Base-by-base conservation (phyloP, 2,329 filamentous ascomycete species). In the Uncinocarpus reesii region DNA sequence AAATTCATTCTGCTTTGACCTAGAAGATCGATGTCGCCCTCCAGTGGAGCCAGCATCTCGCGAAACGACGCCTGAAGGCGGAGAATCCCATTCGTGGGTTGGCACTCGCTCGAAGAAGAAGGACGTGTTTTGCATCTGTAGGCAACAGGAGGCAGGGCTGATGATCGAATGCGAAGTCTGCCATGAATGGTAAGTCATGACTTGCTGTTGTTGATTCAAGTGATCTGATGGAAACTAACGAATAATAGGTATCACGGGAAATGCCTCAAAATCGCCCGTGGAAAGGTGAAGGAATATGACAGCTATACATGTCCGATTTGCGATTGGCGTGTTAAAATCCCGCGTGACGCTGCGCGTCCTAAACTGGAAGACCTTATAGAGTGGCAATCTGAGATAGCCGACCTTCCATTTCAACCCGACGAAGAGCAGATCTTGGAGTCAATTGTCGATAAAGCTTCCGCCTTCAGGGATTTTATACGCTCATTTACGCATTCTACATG, bases 151-250 rank as follows among this genome's bases (percentile, higher is more conserved):
- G 66, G 88, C 90, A 31, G 92, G 92, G 44, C 93, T 96, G 84
- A 98, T 98, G 92, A 96, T 98, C 58, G 92, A 98, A 67, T 98
- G 92, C 64, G 92, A 96, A 64, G 75, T 95, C 32, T 98, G 92
- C 66, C 90, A 95, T 60, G 92, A 98, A 71, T 98, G 92, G 92
- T 89, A 65, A 72, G 81, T 72, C n/a, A 45, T 37, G 15, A 40
- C 7, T 45, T 29, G 49, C 51, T n/a, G n/a, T n/a, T n/a, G n/a
- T n/a, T n/a, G n/a, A n/a, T n/a, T n/a, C n/a, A n/a, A n/a, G n/a
- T n/a, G n/a, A 28, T 45, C 10, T 16, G 36, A 37, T 34, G 37
- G 21, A 49, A 28, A 29, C 42, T 58, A 71, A 59, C 70, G 48
- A 45, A 5, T 42, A 21, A 7, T 52, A 89, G 84, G 85, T 98